Evolutionary conservation across 192 early-diverging fungal genomes (phyloP).

Genomic region (Lunasporangiospora selenospora): DNA sequence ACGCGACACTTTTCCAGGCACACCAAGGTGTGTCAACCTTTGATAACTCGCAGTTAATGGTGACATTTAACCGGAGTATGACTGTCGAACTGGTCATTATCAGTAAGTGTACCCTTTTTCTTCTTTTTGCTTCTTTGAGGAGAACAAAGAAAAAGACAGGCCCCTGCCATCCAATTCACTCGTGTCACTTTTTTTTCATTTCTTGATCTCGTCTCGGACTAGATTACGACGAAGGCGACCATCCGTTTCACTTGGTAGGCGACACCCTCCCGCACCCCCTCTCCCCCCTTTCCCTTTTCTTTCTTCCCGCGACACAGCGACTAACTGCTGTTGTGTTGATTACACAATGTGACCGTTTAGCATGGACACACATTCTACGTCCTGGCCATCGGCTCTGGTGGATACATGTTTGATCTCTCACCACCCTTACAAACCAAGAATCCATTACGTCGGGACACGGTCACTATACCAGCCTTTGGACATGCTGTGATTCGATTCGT

Average conservation of each 20-base stretch:
- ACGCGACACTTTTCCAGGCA: constrained; percentile 28
- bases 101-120: constrained; percentile 14
- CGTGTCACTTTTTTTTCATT: not conserved
- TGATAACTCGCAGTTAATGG: constrained; percentile 10
- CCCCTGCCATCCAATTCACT: not conserved
- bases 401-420: constrained; percentile 9
- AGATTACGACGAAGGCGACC: constrained; percentile 34
- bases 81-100: constrained; percentile 29
- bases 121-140: not conserved
- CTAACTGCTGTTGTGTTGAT: too few relatives aligned
- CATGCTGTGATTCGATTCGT: constrained; percentile 16
- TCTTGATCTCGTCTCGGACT: not conserved
- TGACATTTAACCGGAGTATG: constrained; percentile 10
- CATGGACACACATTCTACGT: constrained; percentile 52
- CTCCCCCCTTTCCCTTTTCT: not conserved
- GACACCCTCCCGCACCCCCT: too few relatives aligned
- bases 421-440: constrained; percentile 11
- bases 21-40: constrained; percentile 1
- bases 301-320: too few relatives aligned
- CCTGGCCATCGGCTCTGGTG: constrained; percentile 33
- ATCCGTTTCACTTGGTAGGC: constrained; percentile 50
- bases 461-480: constrained; percentile 34
- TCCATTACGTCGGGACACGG: constrained; percentile 41
- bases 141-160: not conserved
- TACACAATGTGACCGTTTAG: too few relatives aligned